These are phyloP conservation scores for Corinectria fuckeliana DNA, from an alignment of 2,329 filamentous ascomycete genomes.

Conservation along the genomic window DNA sequence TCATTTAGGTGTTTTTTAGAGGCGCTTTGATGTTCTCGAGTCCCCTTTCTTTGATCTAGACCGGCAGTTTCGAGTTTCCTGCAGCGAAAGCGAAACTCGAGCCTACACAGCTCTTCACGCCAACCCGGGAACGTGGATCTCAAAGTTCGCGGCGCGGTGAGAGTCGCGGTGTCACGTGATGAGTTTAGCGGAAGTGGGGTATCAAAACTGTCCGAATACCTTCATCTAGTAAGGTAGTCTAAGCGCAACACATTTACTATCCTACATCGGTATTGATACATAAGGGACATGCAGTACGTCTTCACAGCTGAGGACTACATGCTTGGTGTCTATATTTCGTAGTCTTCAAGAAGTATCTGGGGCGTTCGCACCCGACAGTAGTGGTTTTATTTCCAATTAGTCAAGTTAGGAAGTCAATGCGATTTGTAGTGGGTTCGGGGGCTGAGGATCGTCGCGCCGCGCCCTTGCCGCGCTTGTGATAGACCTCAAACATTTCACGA, in stretches of 20 bases:
- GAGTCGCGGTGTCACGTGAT: background rate
- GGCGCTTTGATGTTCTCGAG: background rate
- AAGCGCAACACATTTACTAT: too few relatives aligned
- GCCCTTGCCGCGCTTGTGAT: background rate
- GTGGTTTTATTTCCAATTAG: too few relatives aligned
- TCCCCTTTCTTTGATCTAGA: background rate
- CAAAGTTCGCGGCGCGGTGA: background rate
- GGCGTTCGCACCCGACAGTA: too few relatives aligned
- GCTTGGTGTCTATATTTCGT: too few relatives aligned
- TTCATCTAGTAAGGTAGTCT: too few relatives aligned
- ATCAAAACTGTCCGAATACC: background rate
- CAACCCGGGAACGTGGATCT: background rate
- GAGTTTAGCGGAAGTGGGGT: background rate
- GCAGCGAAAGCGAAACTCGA: background rate
- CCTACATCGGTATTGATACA: too few relatives aligned
- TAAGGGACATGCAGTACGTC: too few relatives aligned
- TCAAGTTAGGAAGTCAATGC: background rate
- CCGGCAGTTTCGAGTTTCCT: background rate
- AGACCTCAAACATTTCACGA: background rate
- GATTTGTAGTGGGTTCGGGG: too few relatives aligned
- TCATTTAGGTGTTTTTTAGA: slow-evolving; percentile 22
- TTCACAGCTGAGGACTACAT: too few relatives aligned
- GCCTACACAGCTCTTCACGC: background rate
- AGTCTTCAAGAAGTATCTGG: too few relatives aligned
- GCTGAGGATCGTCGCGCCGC: background rate